phyloP scores from a whole-genome alignment of 352 stramenopile genomes.

The Thraustochytrium striatum region DNA sequence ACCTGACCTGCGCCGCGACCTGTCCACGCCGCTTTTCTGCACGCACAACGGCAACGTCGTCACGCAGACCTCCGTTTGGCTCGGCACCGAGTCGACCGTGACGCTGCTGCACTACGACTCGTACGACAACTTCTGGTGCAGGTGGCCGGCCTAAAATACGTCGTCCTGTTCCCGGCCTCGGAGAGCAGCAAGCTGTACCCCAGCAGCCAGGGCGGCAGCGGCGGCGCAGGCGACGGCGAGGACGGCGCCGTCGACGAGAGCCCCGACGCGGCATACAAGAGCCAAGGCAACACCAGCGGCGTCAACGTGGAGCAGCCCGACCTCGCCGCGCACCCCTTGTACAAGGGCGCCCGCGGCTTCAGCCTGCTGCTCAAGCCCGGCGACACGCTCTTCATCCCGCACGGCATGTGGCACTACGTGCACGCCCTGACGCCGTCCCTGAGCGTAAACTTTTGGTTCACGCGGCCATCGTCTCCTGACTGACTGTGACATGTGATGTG shows the following conservation, averaged over 20 bases:
- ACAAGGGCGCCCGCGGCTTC: slow-evolving; percentile 50
- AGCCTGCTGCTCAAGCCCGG: slow-evolving; percentile 55
- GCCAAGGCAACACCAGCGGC: slow-evolving; percentile 61
- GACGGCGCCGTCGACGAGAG: no score
- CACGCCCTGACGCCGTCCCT: slow-evolving; percentile 57
- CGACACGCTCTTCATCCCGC: slow-evolving; percentile 62
- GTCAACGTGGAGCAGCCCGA: slow-evolving; percentile 58
- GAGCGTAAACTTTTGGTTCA: slow-evolving; percentile 61
- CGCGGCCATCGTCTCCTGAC: background rate
- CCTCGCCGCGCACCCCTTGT: slow-evolving; percentile 53
- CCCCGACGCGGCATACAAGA: slow-evolving; percentile 50
- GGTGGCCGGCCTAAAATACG: slow-evolving; percentile 50
- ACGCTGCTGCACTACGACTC: slow-evolving; percentile 58
- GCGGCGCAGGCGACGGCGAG: no score
- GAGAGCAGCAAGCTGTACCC: slow-evolving; percentile 46
- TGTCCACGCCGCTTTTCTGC: background rate
- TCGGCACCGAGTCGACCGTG: slow-evolving; percentile 59
- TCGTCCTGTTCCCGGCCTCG: slow-evolving; percentile 50
- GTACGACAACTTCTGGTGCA: slow-evolving; percentile 54
- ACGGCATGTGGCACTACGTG: slow-evolving; percentile 61
- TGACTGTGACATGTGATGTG: no score
- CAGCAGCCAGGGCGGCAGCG: background rate
- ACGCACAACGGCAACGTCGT: background rate
- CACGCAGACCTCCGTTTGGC: slow-evolving; percentile 57
- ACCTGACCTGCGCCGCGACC: slow-evolving; percentile 47